Conservation (phyloP, 306 rosid genomes). For the Cucumis hystrix region DNA sequence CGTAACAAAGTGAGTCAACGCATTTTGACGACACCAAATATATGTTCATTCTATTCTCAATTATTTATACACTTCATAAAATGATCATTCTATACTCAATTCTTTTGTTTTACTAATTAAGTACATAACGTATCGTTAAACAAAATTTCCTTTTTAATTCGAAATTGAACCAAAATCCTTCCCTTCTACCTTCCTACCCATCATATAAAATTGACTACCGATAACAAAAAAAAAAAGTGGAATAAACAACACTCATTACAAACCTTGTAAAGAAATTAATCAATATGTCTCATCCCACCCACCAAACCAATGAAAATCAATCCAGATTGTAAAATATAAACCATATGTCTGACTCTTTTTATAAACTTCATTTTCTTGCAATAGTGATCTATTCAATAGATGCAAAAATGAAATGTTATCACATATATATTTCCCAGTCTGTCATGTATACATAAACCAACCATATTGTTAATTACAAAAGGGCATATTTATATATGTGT, state of each 20-base stretch:
- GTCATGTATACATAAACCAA: background rate
- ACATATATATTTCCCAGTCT: background rate
- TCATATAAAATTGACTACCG: background rate
- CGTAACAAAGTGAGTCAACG: no score
- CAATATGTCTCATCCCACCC: background rate
- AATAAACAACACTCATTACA: background rate
- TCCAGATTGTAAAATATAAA: background rate
- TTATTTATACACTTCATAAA: no score
- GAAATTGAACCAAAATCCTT: background rate
- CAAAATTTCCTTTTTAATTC: no score
- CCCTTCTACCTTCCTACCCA: background rate
- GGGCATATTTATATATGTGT: background rate
- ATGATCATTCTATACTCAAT: no score
- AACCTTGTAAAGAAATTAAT: background rate
- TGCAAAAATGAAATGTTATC: background rate
- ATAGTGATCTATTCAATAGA: background rate
- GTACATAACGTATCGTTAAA: no score
- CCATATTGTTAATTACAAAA: background rate
- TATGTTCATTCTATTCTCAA: no score
- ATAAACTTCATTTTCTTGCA: no score
- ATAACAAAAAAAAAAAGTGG: background rate
- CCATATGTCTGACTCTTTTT: background rate
- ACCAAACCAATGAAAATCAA: background rate
- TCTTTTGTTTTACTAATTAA: no score
- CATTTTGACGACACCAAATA: no score